Conservation (phyloP, 345 rosid species). For the Luvunga scandens region DNA sequence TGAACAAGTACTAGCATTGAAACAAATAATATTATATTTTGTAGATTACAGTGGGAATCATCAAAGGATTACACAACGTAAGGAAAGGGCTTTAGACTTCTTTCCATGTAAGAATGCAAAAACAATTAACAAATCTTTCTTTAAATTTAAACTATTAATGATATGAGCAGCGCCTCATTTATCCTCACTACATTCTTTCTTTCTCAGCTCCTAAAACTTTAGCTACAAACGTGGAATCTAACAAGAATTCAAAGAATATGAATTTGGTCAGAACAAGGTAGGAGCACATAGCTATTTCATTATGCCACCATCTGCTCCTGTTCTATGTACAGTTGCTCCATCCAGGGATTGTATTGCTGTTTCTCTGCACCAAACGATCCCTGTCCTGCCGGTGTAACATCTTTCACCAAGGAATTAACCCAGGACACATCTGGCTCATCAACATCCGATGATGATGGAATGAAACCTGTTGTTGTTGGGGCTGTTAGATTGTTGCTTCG, state of each 20-base stretch:
- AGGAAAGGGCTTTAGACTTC: not conserved
- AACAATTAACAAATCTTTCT: slow-evolving; percentile 22
- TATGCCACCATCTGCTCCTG: slow-evolving; percentile 93
- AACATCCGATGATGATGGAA: slow-evolving; percentile 19
- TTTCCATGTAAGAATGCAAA: slow-evolving; percentile 18
- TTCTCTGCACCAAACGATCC: slow-evolving; percentile 31
- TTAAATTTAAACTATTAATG: not conserved
- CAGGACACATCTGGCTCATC: slow-evolving; percentile 92
- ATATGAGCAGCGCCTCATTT: slow-evolving; percentile 16
- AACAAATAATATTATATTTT: not conserved
- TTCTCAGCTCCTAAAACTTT: not conserved
- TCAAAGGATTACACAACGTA: slow-evolving; percentile 3
- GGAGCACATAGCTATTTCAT: slow-evolving; percentile 21
- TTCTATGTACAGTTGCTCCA: slow-evolving; percentile 85
- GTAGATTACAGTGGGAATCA: slow-evolving; percentile 10
- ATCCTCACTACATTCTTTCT: slow-evolving; percentile 7
- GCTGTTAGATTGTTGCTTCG: slow-evolving; percentile 39
- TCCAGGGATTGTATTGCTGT: slow-evolving; percentile 52
- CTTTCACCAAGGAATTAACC: slow-evolving; percentile 86
- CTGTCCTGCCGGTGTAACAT: slow-evolving; percentile 44
- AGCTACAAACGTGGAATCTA: slow-evolving; percentile 17
- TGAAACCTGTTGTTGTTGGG: slow-evolving; percentile 17
- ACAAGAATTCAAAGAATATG: slow-evolving; percentile 23
- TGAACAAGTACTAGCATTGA: not conserved
- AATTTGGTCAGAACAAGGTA: slow-evolving; percentile 19